A percentile compares a stretch with the other conserved stretches of the same genome.
phyloP scores from a whole-genome alignment of 106 monocot genomes.

The Acorus gramineus region DNA sequence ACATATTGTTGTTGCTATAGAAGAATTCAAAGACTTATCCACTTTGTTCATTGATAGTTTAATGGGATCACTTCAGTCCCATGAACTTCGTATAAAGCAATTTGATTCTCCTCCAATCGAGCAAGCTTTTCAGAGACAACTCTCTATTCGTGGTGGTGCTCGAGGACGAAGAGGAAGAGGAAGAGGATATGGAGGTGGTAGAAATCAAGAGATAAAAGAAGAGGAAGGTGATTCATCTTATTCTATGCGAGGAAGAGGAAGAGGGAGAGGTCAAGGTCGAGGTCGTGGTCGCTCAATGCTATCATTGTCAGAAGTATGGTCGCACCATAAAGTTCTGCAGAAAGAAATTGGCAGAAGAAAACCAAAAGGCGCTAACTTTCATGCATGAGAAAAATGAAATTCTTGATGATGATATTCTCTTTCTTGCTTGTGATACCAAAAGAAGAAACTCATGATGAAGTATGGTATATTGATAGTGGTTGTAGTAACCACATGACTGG shows the following conservation, averaged over 20 bases:
- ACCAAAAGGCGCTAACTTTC: too few species aligned
- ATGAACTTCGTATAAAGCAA: background rate
- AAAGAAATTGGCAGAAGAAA: too few species aligned
- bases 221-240: too few species aligned
- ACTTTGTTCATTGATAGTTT: background rate
- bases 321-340: too few species aligned
- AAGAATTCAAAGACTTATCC: background rate
- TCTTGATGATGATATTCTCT: too few species aligned
- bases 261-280: too few species aligned
- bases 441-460: background rate
- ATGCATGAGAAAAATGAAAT: too few species aligned
- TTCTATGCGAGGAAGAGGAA: too few species aligned
- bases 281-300: too few species aligned
- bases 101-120: background rate
- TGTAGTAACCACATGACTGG: too few species aligned
- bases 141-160: background rate
- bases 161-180: background rate
- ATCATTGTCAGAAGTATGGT: too few species aligned
- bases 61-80: background rate
- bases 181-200: background rate
- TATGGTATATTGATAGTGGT: slow-evolving; percentile 1
- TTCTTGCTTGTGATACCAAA: background rate
- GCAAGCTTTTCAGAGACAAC: slow-evolving; percentile 1
- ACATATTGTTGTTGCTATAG: slow-evolving; percentile 3
- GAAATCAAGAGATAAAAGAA: too few species aligned